A percentile compares a stretch with the other conserved stretches of the same genome.
Conservation (phyloP, 164 flowering plant genomes). For the Magnolia sinica region DNA sequence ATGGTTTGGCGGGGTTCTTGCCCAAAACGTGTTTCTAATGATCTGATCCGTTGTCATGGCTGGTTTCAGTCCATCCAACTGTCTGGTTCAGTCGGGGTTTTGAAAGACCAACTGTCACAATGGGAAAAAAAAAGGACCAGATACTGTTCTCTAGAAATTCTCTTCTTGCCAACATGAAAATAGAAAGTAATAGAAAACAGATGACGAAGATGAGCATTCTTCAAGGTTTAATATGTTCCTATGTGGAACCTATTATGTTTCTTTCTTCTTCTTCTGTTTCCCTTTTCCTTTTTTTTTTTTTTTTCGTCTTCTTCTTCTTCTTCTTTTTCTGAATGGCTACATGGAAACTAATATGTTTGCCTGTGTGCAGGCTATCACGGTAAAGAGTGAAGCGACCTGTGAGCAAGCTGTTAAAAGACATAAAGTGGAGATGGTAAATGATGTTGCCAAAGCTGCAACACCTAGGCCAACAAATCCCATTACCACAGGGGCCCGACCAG, state of each 20-base stretch:
- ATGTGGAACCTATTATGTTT: background rate
- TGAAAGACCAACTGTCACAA: background rate
- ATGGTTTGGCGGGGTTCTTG: too few relatives aligned
- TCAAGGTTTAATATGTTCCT: background rate
- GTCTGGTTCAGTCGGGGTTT: background rate
- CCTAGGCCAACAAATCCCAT: constrained; percentile 29
- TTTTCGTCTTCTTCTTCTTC: too few relatives aligned
- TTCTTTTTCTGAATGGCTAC: too few relatives aligned
- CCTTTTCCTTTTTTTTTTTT: too few relatives aligned
- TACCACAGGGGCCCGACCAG: constrained; percentile 21
- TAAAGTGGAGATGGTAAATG: constrained; percentile 34
- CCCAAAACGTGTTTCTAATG: too few relatives aligned
- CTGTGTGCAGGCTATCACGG: constrained; percentile 52
- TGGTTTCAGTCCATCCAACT: background rate
- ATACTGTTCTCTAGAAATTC: background rate
- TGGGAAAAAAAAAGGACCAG: background rate
- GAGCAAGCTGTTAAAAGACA: constrained; percentile 54
- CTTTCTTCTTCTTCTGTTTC: background rate
- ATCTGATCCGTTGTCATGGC: too few relatives aligned
- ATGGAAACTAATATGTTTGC: background rate
- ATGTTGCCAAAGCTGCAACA: constrained; percentile 24
- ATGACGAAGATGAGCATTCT: background rate
- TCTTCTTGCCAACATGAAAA: background rate
- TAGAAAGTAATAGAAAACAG: background rate
- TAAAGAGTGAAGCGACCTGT: constrained; percentile 39